These are phyloP conservation scores for Fomitopsis pulvina DNA, from an alignment of 768 basidiomycete genomes.

Conservation along the genomic window DNA sequence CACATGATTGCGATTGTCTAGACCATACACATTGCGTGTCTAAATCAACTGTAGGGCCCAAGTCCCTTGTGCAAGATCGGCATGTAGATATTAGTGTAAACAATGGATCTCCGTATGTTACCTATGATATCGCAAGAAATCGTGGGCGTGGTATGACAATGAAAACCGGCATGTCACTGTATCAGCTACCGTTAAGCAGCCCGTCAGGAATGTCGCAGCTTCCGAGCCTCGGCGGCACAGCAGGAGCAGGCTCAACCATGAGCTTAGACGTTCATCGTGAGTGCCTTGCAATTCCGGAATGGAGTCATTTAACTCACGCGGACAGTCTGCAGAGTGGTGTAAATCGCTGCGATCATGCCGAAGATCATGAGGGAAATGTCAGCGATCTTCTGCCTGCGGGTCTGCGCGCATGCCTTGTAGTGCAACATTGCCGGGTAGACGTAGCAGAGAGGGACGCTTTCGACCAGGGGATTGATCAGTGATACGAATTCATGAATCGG, in stretches of 20 bases:
- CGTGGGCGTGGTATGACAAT: too few species aligned
- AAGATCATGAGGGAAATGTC: constrained; percentile 76
- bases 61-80: neutral
- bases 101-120: neutral
- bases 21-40: neutral
- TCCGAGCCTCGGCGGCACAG: constrained; percentile 27
- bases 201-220: constrained; percentile 14
- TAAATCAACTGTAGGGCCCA: neutral
- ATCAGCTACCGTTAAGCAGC: neutral
- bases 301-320: constrained; percentile 34
- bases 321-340: constrained; percentile 78
- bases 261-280: constrained; percentile 33
- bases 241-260: constrained; percentile 46
- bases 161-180: too few species aligned
- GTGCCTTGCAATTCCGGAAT: neutral
- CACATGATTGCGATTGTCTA: neutral
- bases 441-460: constrained; percentile 87
- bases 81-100: neutral
- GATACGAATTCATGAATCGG: too few species aligned
- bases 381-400: constrained; percentile 51
- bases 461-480: too few species aligned
- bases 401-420: constrained; percentile 78
- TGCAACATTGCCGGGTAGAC: constrained; percentile 93
- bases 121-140: neutral
- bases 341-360: constrained; percentile 63